Percentiles rank a stretch among this genome's conserved stretches.
Evolutionary conservation across 192 early-diverging fungal species (phyloP).

Genomic region (Coemansia reversa): DNA sequence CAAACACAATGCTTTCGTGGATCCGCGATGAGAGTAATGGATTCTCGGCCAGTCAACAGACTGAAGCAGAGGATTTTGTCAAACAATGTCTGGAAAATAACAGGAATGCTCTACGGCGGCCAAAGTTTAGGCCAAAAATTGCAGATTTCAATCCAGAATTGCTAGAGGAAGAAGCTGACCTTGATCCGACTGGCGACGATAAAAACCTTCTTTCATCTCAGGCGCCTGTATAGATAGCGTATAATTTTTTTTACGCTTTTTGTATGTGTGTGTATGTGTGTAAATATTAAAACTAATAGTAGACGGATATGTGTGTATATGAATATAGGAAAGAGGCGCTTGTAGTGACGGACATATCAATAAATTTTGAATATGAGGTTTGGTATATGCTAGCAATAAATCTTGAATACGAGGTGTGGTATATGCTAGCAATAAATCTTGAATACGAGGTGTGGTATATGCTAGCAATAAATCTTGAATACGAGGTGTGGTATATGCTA

Average conservation of each 20-base stretch:
- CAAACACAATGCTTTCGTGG: slow-evolving; percentile 19
- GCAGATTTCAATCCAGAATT: neutral
- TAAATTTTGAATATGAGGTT: neutral
- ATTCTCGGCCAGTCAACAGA: slow-evolving; percentile 29
- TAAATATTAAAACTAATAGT: slow-evolving; percentile 1
- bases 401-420: neutral
- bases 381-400: no score
- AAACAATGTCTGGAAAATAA: slow-evolving; percentile 14
- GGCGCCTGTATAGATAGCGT: neutral
- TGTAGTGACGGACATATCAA: neutral
- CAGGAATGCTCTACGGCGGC: neutral
- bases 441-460: neutral
- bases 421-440: slow-evolving; percentile 11
- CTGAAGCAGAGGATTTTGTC: slow-evolving; percentile 28
- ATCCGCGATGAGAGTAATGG: slow-evolving; percentile 22
- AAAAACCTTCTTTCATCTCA: neutral
- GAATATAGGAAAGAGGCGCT: neutral
- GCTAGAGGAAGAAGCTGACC: neutral
- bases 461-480: neutral
- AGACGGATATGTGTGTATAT: neutral
- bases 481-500: neutral
- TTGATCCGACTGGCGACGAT: neutral
- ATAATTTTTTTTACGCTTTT: neutral
- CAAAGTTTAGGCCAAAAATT: slow-evolving; percentile 1
- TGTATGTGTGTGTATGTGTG: neutral